phyloP scores from a whole-genome alignment of 495 filamentous ascomycete species.

The Monascus purpureus region DNA sequence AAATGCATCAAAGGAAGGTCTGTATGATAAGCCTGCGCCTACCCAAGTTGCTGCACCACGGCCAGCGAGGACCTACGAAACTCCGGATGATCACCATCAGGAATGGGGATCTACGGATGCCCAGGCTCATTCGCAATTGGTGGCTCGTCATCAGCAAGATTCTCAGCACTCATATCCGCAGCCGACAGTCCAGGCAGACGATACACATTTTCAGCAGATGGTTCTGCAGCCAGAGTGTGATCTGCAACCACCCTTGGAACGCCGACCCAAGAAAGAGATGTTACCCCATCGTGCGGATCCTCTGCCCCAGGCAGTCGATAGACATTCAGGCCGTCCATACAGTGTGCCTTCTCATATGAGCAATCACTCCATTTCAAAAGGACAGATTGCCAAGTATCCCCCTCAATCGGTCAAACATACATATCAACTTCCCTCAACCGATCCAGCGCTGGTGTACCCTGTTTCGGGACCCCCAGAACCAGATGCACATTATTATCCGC shows the following conservation, averaged over 20 bases:
- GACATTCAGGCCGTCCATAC: too few species aligned
- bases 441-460: slow-evolving; percentile 6
- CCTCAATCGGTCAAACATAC: slow-evolving; percentile 4
- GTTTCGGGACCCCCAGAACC: background rate
- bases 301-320: too few species aligned
- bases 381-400: slow-evolving; percentile 3
- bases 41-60: slow-evolving; percentile 2
- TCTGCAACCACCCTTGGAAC: slow-evolving; percentile 13
- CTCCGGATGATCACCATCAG: slow-evolving; percentile 14
- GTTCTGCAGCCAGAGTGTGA: slow-evolving; percentile 19
- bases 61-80: slow-evolving; percentile 16
- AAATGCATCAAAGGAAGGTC: background rate
- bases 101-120: slow-evolving; percentile 14
- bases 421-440: slow-evolving; percentile 6
- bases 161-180: slow-evolving; percentile 9
- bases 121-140: slow-evolving; percentile 7
- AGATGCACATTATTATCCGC: slow-evolving; percentile 10
- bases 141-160: slow-evolving; percentile 12
- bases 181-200: slow-evolving; percentile 7
- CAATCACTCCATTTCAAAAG: too few species aligned
- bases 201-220: slow-evolving; percentile 11
- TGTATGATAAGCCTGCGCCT: slow-evolving; percentile 3
- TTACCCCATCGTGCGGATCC: too few species aligned
- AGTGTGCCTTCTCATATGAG: too few species aligned
- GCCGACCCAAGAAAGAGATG: slow-evolving; percentile 13